Evolutionary conservation across 305 asterid species (phyloP).

Genomic region (Lippia alba): DNA sequence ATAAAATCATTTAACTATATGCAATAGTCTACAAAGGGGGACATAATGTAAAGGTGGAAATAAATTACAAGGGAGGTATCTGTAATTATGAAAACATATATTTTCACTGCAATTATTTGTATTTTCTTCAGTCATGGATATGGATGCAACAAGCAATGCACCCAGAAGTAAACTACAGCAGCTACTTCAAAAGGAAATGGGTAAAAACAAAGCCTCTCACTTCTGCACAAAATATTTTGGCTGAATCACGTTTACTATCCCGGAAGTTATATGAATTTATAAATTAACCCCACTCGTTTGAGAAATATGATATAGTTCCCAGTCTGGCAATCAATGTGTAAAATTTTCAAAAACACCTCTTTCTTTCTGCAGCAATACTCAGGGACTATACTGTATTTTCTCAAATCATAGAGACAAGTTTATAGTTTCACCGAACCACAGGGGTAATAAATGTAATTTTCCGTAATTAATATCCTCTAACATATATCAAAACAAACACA

Average conservation of each 20-base stretch:
- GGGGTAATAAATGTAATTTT: too few relatives aligned
- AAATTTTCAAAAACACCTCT: too few relatives aligned
- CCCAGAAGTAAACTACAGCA: constrained; percentile 85
- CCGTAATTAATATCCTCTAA: neutral
- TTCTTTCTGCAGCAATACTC: too few relatives aligned
- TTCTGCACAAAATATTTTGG: neutral
- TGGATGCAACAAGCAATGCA: constrained; percentile 99
- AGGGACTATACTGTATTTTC: too few relatives aligned
- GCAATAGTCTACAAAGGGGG: neutral
- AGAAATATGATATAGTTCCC: too few relatives aligned
- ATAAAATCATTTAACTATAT: too few relatives aligned
- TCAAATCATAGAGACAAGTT: too few relatives aligned
- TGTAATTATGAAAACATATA: neutral
- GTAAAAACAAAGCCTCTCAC: constrained; percentile 40
- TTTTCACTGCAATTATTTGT: neutral
- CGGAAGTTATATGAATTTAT: too few relatives aligned
- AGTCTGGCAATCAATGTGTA: too few relatives aligned
- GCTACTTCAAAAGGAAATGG: constrained; percentile 88
- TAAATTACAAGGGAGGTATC: neutral
- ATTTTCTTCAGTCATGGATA: constrained; percentile 80
- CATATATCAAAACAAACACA: constrained; percentile 38
- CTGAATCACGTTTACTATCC: too few relatives aligned
- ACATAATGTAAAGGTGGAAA: neutral
- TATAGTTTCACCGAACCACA: too few relatives aligned
- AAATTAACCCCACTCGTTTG: too few relatives aligned